Evolutionary conservation across 352 stramenopile species (phyloP), one percentile per base, ranked within the genome.

Genomic region (Plasmopara halstedii): DNA sequence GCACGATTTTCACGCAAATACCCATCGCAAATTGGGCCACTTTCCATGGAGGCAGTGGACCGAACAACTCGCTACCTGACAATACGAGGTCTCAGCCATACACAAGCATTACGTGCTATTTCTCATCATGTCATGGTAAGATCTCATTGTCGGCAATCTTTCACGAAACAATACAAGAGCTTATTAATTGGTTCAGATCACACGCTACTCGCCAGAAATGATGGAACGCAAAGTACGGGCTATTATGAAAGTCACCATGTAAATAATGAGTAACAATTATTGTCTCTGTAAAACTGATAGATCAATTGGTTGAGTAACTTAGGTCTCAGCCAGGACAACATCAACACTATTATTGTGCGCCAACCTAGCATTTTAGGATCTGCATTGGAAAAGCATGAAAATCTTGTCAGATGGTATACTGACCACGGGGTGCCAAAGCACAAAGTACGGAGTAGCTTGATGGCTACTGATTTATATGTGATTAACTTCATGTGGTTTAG

Each of bases 1-100:
- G 64, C 38, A 25, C 68, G 68, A 22, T 72, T 80, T 38, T 48
- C 40, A 19, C 58, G 62, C 29, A 80, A 80, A 40, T 46, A 58
- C 20, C 54, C 47, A 26, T 23, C 35, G n/a, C 32, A 45, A n/a
- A 2, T 25, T 19, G 27, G 22, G 2, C 31, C 13, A 15, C 27
- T 46, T 23, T 15, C 27, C 13, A 50, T 62, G n/a, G 55, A 65
- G 22, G 20, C 38, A 6, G 31, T 74, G 19, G 51, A 67, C 45
- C 49, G 54, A 34, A 69, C 46, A 6, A 31, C 63, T 37, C 29
- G 42, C 31, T 76, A 65, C 51, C 45, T 80, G 14, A 35, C 64
- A 44, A 15, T 27, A 3, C 35, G 61, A 36, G 68, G 68, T 0
- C 19, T 76, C 34, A 64, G 35, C 20, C 58, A 62, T 38, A 54